These are phyloP conservation scores for Beauveria australis DNA, from an alignment of 2,329 filamentous ascomycete species.

Conservation along the genomic window DNA sequence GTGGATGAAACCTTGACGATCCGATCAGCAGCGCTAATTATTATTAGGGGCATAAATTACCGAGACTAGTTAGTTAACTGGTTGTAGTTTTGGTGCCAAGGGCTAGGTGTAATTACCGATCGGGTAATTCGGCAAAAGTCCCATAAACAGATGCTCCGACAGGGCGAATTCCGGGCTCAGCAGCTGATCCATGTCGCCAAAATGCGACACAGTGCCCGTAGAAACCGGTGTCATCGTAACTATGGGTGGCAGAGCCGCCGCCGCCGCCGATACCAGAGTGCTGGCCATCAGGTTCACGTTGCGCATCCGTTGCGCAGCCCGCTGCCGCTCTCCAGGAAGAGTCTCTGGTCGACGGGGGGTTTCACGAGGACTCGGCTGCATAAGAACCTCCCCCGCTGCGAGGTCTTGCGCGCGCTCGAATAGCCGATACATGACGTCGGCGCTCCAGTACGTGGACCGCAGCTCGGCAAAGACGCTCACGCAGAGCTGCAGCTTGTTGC, in stretches of 20 bases:
- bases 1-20: background rate
- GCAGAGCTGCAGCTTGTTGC: slow-evolving; percentile 5
- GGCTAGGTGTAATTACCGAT: background rate
- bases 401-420: slow-evolving; percentile 1
- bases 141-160: background rate
- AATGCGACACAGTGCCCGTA: background rate
- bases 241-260: background rate
- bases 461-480: background rate
- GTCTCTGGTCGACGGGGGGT: background rate
- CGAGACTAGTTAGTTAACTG: background rate
- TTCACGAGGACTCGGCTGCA: background rate
- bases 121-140: background rate
- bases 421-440: slow-evolving; percentile 7
- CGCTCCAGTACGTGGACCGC: slow-evolving; percentile 3
- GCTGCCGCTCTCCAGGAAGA: too few species aligned
- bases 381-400: background rate
- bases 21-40: background rate
- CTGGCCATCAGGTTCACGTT: background rate
- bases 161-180: background rate
- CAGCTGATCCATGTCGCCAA: background rate
- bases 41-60: background rate
- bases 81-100: background rate
- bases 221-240: background rate
- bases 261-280: background rate
- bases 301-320: too few species aligned